Percentiles rank a stretch among this genome's conserved stretches.
These are phyloP conservation scores for Wickerhamiella alocasiicola DNA, from an alignment of 805 yeast species.

Conservation along the genomic window DNA sequence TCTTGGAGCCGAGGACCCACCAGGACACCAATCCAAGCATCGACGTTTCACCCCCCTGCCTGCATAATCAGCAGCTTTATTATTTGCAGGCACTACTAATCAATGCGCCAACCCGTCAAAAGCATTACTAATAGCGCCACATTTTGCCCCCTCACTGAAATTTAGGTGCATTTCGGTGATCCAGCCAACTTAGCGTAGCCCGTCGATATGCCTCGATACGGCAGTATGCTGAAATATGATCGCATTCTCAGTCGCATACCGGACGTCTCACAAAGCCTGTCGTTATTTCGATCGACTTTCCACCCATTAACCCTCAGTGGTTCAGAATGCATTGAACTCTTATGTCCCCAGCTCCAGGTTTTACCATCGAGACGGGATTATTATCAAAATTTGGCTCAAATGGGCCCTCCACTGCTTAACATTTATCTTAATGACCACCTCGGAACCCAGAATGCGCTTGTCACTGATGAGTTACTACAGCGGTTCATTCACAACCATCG, in stretches of 20 bases:
- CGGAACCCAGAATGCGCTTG: conserved; percentile 18
- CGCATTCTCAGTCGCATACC: background rate
- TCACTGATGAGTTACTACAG: conserved; percentile 12
- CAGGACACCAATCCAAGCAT: too few relatives aligned
- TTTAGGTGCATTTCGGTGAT: too few relatives aligned
- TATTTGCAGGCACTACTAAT: too few relatives aligned
- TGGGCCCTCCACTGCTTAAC: conserved; percentile 13
- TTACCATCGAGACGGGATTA: conserved; percentile 12
- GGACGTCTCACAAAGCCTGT: background rate
- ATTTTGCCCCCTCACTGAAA: too few relatives aligned
- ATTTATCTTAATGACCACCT: conserved; percentile 17
- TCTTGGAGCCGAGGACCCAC: too few relatives aligned
- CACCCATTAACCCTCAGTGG: conserved; percentile 12
- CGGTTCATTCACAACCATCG: conserved; percentile 13
- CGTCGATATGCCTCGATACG: too few relatives aligned
- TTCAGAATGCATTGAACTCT: conserved; percentile 14
- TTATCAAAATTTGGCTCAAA: conserved; percentile 11
- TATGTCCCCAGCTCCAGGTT: conserved; percentile 16
- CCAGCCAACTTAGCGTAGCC: too few relatives aligned
- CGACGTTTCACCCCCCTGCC: too few relatives aligned
- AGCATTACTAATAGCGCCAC: too few relatives aligned
- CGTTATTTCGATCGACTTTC: conserved; percentile 6
- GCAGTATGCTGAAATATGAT: conserved; percentile 1
- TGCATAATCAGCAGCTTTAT: too few relatives aligned
- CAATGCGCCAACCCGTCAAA: too few relatives aligned